phyloP scores from a whole-genome alignment of 495 filamentous ascomycete genomes.

The Gamarada debralockiae region DNA sequence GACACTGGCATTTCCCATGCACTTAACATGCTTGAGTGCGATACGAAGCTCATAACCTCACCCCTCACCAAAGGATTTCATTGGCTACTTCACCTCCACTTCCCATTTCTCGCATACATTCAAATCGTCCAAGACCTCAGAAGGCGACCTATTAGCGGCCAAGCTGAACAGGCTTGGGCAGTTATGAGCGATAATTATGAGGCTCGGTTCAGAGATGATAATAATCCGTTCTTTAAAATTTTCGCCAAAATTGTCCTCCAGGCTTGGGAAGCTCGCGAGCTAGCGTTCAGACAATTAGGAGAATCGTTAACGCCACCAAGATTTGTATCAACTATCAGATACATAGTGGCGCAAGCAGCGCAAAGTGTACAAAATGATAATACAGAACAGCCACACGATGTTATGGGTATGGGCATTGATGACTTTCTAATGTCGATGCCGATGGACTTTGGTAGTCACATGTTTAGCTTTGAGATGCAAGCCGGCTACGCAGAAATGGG shows the following conservation, averaged over 20 bases:
- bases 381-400: slow-evolving; percentile 14
- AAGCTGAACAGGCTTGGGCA: slow-evolving; percentile 49
- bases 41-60: slow-evolving; percentile 42
- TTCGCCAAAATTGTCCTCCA: slow-evolving; percentile 42
- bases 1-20: slow-evolving; percentile 44
- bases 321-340: slow-evolving; percentile 37
- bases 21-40: slow-evolving; percentile 37
- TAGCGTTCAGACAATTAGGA: slow-evolving; percentile 15
- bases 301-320: slow-evolving; percentile 28
- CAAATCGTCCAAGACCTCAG: slow-evolving; percentile 50
- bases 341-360: slow-evolving; percentile 22
- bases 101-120: slow-evolving; percentile 46
- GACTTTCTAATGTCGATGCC: slow-evolving; percentile 21
- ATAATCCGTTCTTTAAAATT: slow-evolving; percentile 35
- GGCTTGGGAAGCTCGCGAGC: slow-evolving; percentile 43
- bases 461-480: slow-evolving; percentile 9
- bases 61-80: slow-evolving; percentile 37
- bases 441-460: slow-evolving; percentile 9
- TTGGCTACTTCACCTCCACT: slow-evolving; percentile 46
- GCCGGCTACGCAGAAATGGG: slow-evolving; percentile 8
- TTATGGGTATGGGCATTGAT: slow-evolving; percentile 17
- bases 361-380: slow-evolving; percentile 5
- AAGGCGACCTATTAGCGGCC: slow-evolving; percentile 36
- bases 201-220: slow-evolving; percentile 27
- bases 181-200: slow-evolving; percentile 30